A percentile compares a stretch with the other conserved stretches of the same genome.
phyloP scores from a whole-genome alignment of 306 rosid genomes.

The Abrus precatorius region DNA sequence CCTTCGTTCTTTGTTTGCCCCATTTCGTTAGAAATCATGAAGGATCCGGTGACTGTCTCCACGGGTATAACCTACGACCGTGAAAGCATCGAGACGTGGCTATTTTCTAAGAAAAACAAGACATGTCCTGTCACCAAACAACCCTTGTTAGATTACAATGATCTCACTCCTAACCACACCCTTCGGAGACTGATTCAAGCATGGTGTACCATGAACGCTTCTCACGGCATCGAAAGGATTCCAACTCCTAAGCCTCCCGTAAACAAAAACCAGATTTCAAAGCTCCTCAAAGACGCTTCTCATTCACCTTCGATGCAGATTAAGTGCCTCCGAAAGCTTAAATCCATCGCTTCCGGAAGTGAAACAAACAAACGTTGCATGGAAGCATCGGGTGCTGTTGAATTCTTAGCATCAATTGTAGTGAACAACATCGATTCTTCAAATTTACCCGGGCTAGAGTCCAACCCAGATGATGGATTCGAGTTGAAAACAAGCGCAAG shows the following conservation, averaged over 20 bases:
- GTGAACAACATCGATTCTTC: conserved; percentile 26
- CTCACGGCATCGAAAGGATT: conserved; percentile 77
- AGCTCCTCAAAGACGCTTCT: conserved; percentile 68
- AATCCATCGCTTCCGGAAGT: conserved; percentile 73
- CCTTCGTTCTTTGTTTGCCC: conserved; percentile 84
- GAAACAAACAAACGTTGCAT: conserved; percentile 72
- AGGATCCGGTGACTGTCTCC: conserved; percentile 78
- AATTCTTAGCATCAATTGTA: conserved; percentile 67
- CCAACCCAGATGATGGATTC: conserved; percentile 20
- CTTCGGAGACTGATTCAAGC: conserved; percentile 85
- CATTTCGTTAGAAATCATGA: conserved; percentile 85
- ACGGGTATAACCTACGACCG: conserved; percentile 93
- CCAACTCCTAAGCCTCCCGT: conserved; percentile 89
- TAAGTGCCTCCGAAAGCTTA: conserved; percentile 58
- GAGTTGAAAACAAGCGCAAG: conserved; percentile 12
- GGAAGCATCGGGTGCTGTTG: conserved; percentile 73
- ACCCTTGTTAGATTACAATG: conserved; percentile 53
- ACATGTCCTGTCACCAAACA: conserved; percentile 81
- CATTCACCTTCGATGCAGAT: conserved; percentile 50
- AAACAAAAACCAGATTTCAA: conserved; percentile 61
- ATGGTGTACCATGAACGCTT: conserved; percentile 91
- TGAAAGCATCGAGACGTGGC: conserved; percentile 85
- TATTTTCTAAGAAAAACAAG: conserved; percentile 61
- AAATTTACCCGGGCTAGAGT: not conserved
- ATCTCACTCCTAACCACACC: conserved; percentile 90